Percentiles rank a stretch among this genome's conserved stretches.
Conservation (phyloP, 148 eudicot species). For the Amaranthus palmeri region DNA sequence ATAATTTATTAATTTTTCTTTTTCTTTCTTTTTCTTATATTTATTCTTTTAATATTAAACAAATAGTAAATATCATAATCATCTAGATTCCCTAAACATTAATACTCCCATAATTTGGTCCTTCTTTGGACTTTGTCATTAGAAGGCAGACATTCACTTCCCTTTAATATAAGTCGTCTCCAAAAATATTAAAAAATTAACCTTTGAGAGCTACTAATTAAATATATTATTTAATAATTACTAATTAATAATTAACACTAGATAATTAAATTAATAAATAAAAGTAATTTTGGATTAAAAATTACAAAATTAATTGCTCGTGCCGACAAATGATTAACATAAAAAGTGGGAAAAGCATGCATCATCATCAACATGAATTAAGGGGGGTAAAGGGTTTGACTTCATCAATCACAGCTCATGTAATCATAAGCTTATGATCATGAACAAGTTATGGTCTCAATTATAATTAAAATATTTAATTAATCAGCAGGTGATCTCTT, state of each 20-base stretch:
- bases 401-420: slow-evolving; percentile 30
- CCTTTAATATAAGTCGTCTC: slow-evolving; percentile 20
- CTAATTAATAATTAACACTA: neutral
- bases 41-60: slow-evolving; percentile 1
- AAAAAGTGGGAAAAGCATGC: slow-evolving; percentile 36
- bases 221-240: neutral
- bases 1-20: neutral
- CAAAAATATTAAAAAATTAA: neutral
- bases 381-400: slow-evolving; percentile 24
- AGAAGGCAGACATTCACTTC: slow-evolving; percentile 27
- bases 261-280: slow-evolving; percentile 1
- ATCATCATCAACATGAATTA: slow-evolving; percentile 14
- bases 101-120: slow-evolving; percentile 10
- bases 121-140: neutral
- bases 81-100: slow-evolving; percentile 22
- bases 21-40: neutral
- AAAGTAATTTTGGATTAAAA: slow-evolving; percentile 17
- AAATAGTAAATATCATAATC: slow-evolving; percentile 20
- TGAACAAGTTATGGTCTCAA: slow-evolving; percentile 14
- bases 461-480: neutral
- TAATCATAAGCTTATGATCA: slow-evolving; percentile 35
- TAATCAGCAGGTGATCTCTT: too few relatives aligned
- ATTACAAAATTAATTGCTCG: slow-evolving; percentile 15
- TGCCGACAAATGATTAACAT: slow-evolving; percentile 40
- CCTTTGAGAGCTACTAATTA: neutral